phyloP scores from a whole-genome alignment of 441 rosid species.

The Capsella rubella region DNA sequence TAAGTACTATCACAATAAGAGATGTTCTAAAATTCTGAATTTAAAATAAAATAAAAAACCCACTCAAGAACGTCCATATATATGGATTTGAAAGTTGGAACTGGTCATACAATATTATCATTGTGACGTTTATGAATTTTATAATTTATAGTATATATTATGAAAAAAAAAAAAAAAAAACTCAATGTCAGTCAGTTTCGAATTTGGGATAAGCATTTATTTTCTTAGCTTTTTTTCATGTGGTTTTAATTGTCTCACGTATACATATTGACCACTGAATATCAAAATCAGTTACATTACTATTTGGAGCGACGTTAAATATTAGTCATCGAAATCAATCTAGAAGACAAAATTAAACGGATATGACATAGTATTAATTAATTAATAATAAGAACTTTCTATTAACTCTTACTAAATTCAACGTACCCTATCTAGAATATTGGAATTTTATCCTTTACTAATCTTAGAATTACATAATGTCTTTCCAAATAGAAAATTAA shows the following conservation, averaged over 20 bases:
- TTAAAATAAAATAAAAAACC: too few species aligned
- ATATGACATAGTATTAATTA: background rate
- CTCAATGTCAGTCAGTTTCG: conserved; percentile 29
- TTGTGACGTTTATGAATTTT: background rate
- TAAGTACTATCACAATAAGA: background rate
- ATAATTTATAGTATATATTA: too few species aligned
- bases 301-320: conserved; percentile 7
- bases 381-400: conserved; percentile 18
- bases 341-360: conserved; percentile 10
- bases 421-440: conserved; percentile 9
- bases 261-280: conserved; percentile 36
- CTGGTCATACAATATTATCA: conserved; percentile 11
- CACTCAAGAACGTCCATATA: background rate
- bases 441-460: background rate
- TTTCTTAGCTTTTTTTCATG: conserved; percentile 7
- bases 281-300: background rate
- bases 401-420: background rate
- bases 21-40: background rate
- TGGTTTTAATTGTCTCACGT: conserved; percentile 32
- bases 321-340: conserved; percentile 13
- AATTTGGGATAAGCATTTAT: conserved; percentile 19
- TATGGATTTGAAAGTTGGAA: conserved; percentile 3
- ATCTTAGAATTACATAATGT: background rate
- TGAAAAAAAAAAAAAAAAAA: background rate
- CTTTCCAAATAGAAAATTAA: background rate